These are phyloP conservation scores for Polygonum aviculare DNA, from an alignment of 148 eudicot genomes.

Conservation along the genomic window DNA sequence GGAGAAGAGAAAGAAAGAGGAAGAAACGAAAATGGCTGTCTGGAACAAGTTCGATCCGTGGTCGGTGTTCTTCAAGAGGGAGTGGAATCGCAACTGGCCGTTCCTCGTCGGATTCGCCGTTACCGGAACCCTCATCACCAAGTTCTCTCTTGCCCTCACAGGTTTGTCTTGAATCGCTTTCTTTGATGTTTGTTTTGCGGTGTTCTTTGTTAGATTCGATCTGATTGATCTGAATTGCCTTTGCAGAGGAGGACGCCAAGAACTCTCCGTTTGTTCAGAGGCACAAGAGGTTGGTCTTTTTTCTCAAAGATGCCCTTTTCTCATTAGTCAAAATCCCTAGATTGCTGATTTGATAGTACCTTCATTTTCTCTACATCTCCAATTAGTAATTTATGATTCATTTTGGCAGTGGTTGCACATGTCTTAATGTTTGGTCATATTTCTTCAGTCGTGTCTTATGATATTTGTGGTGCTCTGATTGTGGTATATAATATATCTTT, in stretches of 20 bases:
- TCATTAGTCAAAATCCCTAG: conserved; percentile 1
- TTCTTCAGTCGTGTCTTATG: neutral
- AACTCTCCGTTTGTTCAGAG: conserved; percentile 71
- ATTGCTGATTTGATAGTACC: neutral
- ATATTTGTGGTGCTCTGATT: neutral
- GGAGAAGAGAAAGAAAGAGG: no score
- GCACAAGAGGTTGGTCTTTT: conserved; percentile 38
- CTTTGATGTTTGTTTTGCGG: neutral
- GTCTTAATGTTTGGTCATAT: neutral
- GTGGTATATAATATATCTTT: neutral
- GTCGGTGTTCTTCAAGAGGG: conserved; percentile 64
- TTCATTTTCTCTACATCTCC: neutral
- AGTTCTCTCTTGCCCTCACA: conserved; percentile 32
- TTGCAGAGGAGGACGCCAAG: conserved; percentile 77
- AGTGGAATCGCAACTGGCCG: conserved; percentile 56
- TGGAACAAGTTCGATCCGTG: conserved; percentile 72
- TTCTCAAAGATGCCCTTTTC: neutral
- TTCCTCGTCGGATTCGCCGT: conserved; percentile 45
- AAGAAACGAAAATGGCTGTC: neutral
- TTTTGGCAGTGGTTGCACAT: neutral
- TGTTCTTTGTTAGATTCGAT: neutral
- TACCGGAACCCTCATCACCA: conserved; percentile 33
- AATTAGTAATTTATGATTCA: neutral
- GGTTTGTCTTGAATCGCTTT: conserved; percentile 18
- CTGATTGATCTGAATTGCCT: conserved; percentile 7